Evolutionary conservation across 345 rosid species (phyloP).

Genomic region (Odontarrhena argentea): DNA sequence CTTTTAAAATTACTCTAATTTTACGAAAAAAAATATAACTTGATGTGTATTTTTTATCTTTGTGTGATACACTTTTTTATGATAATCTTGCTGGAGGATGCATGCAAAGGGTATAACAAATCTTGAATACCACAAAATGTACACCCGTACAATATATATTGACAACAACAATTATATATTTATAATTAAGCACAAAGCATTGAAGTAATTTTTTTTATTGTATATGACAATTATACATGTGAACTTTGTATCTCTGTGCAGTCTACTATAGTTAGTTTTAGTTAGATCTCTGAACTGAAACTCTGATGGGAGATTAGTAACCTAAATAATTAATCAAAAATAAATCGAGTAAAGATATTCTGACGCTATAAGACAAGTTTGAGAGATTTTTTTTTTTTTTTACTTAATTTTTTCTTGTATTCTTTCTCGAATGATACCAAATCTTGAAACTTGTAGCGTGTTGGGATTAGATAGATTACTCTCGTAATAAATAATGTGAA

Average conservation of each 20-base stretch:
- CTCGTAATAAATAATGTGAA: slow-evolving; percentile 34
- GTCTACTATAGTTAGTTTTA: not conserved
- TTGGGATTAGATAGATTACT: slow-evolving; percentile 39
- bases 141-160: too few relatives aligned
- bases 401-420: not conserved
- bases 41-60: too few relatives aligned
- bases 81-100: too few relatives aligned
- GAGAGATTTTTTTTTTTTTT: too few relatives aligned
- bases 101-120: too few relatives aligned
- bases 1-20: too few relatives aligned
- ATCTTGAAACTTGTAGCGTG: slow-evolving; percentile 40
- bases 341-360: slow-evolving; percentile 10
- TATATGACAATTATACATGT: slow-evolving; percentile 5
- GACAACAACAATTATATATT: too few relatives aligned
- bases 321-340: slow-evolving; percentile 5
- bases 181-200: too few relatives aligned
- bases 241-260: not conserved
- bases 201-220: too few relatives aligned
- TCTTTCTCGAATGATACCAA: slow-evolving; percentile 34
- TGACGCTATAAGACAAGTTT: slow-evolving; percentile 28
- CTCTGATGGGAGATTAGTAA: slow-evolving; percentile 19
- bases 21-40: too few relatives aligned
- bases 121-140: too few relatives aligned
- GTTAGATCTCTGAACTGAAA: slow-evolving; percentile 25
- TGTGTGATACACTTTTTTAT: too few relatives aligned